Base-by-base conservation (phyloP, 2,329 filamentous ascomycete species). In the Paecilomyces variotii region DNA sequence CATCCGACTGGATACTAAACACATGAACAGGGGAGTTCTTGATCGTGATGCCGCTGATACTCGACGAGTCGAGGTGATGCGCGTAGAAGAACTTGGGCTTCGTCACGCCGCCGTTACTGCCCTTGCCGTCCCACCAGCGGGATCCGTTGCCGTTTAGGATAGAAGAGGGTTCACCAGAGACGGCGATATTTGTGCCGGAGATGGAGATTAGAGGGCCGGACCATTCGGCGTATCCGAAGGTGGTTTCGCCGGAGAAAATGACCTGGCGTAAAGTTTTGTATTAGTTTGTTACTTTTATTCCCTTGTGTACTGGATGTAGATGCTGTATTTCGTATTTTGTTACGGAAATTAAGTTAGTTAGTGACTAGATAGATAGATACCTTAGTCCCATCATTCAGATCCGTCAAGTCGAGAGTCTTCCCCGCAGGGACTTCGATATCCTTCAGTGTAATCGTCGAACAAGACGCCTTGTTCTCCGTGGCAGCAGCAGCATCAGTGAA, bases 181-280 rank as follows among this genome's bases (percentile, higher is more conserved):
- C 76, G 28, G 77, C 78, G 64, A 87, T 78, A 61, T 77, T 74
- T 35, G 72, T 81, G 49, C 86, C 87, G 1, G 81, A 81, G 61
- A 88, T 76, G 28, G 80, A 79, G 64, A 89, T 79, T 12, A 89
- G 76, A 52, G 86, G 86, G 0, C 87, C 86, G 1, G 70, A 69
- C 86, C 86, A 89, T 65, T 86, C 82, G 62, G 83, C 76, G 74
- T 87, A 88, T 24, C 78, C 86, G 66, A 86, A 89, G 57, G 82
- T 84, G n/a, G 86, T 89, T 12, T 78, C 82, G 51, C 87, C 87
- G 59, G 83, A 71, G 72, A 89, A 89, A 64, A 81, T 82, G 61
- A 88, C 79, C 72, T 77, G 30, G 11, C 10, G 19, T 19, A 19
- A 1, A 32, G 9, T 32, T 32, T 10, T 32, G 4, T 2, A 32